Percentiles rank a stretch among this genome's conserved stretches.
Conservation (phyloP, 78 protist genomes). For the Diacronema lutheri region DNA sequence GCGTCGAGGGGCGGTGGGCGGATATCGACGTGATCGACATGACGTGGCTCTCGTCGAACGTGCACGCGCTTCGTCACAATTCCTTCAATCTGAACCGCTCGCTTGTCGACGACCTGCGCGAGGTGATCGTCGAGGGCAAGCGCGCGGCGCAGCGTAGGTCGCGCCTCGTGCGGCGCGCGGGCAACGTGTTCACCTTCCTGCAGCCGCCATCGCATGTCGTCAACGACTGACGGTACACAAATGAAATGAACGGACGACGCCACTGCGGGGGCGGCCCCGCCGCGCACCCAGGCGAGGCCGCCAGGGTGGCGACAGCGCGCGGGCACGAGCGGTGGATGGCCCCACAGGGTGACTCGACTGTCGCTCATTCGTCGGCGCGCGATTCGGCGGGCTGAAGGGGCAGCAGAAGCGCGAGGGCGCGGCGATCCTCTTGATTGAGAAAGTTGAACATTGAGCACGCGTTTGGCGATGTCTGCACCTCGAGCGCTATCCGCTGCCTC, state of each 20-base stretch:
- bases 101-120: slow-evolving; percentile 66
- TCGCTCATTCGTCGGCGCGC: too few species aligned
- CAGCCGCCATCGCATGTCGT: neutral
- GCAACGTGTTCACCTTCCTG: neutral
- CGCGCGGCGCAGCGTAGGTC: neutral
- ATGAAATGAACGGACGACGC: too few species aligned
- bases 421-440: neutral
- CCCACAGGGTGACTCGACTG: too few species aligned
- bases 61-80: slow-evolving; percentile 54
- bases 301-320: too few species aligned
- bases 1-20: neutral
- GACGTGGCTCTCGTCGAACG: slow-evolving; percentile 49
- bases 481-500: neutral
- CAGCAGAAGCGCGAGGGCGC: neutral
- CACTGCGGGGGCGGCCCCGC: too few species aligned
- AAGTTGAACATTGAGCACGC: slow-evolving; percentile 15
- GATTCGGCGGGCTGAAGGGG: neutral
- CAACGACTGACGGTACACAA: neutral
- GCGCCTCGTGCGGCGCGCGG: neutral
- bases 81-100: slow-evolving; percentile 57
- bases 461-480: neutral
- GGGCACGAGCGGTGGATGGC: too few species aligned
- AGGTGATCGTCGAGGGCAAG: slow-evolving; percentile 16
- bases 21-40: slow-evolving; percentile 65
- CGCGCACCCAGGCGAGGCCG: too few species aligned